Conservation (phyloP, 306 rosid species). For the Arachis stenosperma region DNA sequence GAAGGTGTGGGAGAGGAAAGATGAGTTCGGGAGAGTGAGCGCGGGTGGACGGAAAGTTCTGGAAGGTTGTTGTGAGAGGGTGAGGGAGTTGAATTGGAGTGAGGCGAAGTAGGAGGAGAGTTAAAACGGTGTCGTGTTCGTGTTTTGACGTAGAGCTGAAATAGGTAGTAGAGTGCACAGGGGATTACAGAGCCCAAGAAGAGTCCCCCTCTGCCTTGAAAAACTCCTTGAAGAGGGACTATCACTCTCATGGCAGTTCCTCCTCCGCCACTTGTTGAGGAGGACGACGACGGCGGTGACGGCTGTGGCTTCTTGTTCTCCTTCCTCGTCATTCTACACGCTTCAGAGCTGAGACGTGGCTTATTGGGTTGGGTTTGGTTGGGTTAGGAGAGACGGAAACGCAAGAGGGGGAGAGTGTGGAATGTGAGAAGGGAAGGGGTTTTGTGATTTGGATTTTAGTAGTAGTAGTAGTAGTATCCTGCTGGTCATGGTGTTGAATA, state of each 20-base stretch:
- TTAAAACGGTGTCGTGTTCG: constrained; percentile 42
- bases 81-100: not conserved
- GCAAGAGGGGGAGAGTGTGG: not conserved
- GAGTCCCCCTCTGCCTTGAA: constrained; percentile 92
- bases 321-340: not conserved
- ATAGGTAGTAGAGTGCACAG: constrained; percentile 83
- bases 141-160: constrained; percentile 73
- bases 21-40: constrained; percentile 58
- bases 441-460: no score
- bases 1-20: constrained; percentile 60
- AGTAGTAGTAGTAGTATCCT: no score
- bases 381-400: not conserved
- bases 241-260: constrained; percentile 71
- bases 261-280: not conserved
- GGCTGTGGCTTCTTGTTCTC: not conserved
- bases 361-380: not conserved
- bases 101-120: constrained; percentile 32
- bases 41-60: constrained; percentile 47
- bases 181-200: constrained; percentile 88
- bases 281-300: not conserved
- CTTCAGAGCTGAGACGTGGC: not conserved
- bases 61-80: constrained; percentile 36
- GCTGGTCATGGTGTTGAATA: no score
- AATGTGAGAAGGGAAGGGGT: no score
- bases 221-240: constrained; percentile 88